Conservation (phyloP, 768 basidiomycete genomes). For the Podaxis rugospora region DNA sequence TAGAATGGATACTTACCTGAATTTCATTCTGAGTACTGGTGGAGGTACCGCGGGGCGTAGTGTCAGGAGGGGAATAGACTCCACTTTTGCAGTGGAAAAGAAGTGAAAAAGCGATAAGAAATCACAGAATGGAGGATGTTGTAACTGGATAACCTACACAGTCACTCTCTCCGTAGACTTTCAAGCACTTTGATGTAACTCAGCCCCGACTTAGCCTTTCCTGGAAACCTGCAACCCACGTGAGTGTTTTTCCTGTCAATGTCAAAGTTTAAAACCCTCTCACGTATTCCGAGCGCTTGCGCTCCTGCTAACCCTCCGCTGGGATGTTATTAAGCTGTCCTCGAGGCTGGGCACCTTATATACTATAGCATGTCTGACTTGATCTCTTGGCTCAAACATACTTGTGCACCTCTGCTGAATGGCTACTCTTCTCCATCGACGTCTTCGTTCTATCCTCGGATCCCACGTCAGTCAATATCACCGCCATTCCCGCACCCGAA, state of each 20-base stretch:
- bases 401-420: neutral
- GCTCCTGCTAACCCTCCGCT: neutral
- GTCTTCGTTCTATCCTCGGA: neutral
- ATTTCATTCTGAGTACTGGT: constrained; percentile 46
- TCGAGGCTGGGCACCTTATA: neutral
- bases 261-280: neutral
- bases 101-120: neutral
- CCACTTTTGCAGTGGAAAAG: constrained; percentile 23
- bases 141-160: neutral
- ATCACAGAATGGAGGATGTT: neutral
- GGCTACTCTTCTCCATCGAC: neutral
- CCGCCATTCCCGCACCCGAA: neutral
- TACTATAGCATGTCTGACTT: neutral
- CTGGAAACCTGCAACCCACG: neutral
- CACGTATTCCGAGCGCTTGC: neutral
- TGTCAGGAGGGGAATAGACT: constrained; percentile 35
- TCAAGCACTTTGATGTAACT: neutral
- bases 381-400: neutral
- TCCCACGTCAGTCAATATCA: neutral
- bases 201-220: neutral
- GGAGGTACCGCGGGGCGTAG: constrained; percentile 20
- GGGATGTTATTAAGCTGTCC: neutral
- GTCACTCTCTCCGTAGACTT: neutral
- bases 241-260: neutral
- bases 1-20: constrained; percentile 38